Base-by-base conservation (phyloP, 208 protist genomes). In the Chromosphaera perkinsii region DNA sequence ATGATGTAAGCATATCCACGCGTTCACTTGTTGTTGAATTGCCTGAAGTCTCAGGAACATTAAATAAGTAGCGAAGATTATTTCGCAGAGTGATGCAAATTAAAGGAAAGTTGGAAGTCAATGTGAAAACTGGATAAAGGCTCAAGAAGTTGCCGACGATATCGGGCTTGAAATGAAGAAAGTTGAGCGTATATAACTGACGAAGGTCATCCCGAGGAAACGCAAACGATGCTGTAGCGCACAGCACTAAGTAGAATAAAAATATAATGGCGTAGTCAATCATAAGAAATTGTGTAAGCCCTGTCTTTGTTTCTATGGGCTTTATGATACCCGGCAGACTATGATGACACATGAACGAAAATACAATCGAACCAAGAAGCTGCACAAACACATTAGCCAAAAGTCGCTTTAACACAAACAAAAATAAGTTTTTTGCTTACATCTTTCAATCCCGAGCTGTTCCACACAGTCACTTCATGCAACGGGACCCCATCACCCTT, bases 261-360 rank as follows among this genome's bases (percentile, higher is more conserved):
- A 75, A 45, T 22, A 68, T 33, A 1, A 75, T 3, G 1, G 7
- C 17, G 70, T 72, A 76, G 32, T 78, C 73, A n/a, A 3, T 24
- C 5, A 37, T 1, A 20, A 78, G 56, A 43, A 78, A 24, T 3
- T 26, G 9, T 0, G 12, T 22, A 12, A 73, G 0, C 29, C 17
- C 12, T 20, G 22, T 36, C 42, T 78, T 78, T 24, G 24, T 45
- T 10, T 27, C 4, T 36, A 78, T 57, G 4, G 73, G 73, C 17
- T 36, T 58, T 26, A 78, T 20, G 26, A 78, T 42, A 1, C 62
- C 49, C 26, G 73, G 73, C 33, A 78, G 26, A 24, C 40, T 59
- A 37, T 78, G 73, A 37, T 78, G 73, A 52, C 69, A 78, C 73
- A 78, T 78, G 51, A 78, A 78, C 1, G 65, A 33, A 48, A 75